Base-by-base conservation (phyloP, 345 rosid species). In the Theobroma cacao region DNA sequence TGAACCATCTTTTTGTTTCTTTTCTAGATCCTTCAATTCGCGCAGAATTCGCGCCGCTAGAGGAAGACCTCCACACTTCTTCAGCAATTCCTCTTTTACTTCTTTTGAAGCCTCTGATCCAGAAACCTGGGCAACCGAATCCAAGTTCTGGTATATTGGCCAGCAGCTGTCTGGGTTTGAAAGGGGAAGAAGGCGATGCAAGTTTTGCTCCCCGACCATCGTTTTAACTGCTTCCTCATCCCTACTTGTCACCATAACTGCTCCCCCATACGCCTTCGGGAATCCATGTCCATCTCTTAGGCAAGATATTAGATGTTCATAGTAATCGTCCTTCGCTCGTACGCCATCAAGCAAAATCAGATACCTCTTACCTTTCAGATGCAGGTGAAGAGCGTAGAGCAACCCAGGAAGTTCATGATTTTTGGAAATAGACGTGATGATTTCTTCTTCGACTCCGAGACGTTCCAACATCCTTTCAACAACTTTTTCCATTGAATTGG, bases 241-340 rank as follows among this genome's bases (percentile, higher is more conserved):
- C 79, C 90, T 85, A 64, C 85, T 83, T 0, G 88, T 89, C 69
- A 89, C 71, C 15, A 87, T 80, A 9, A 88, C 90, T 69, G 85
- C 84, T 71, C 91, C 90, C 9, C 89, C 93, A 65, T 8, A 66
- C 43, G 81, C 86, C 81, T 88, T 89, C 1, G 95, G 95, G 82
- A 89, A 81, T 41, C 87, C 90, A 3, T 77, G 74, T 60, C 41
- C 78, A 1, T n/a, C 22, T 7, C 61, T 74, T 11, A 75, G 72
- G 41, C 63, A 48, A 3, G 28, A 72, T 50, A 62, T 70, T 43
- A 90, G 78, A 50, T 83, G n/a, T 7, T 68, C 30, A 38, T 68
- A 43, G 90, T 89, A 87, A 17, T 78, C 45, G 30, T 65, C 65
- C 13, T 77, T 41, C 13, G 79, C 70, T 13, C 76, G 55, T n/a